Percentiles rank a stretch among this genome's conserved stretches.
phyloP scores from a whole-genome alignment of 805 yeast species.

The Sugiyamaella valdiviana region DNA sequence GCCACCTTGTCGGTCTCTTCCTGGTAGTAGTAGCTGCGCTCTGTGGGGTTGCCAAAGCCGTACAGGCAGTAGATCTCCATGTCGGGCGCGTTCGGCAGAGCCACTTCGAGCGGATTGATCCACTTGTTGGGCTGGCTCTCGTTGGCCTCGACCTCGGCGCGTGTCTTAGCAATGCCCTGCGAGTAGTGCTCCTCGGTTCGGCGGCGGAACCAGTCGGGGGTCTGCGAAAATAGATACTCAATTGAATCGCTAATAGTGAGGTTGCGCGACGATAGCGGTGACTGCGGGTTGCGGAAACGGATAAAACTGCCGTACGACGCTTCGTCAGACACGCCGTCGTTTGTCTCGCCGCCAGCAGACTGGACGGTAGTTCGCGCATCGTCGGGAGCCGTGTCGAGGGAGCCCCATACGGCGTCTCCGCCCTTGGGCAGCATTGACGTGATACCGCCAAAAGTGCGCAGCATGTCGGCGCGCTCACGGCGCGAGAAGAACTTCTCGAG shows the following conservation, averaged over 20 bases:
- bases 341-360: conserved; percentile 21
- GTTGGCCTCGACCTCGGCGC: conserved; percentile 54
- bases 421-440: conserved; percentile 97
- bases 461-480: conserved; percentile 78
- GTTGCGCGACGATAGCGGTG: conserved; percentile 43
- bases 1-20: conserved; percentile 52
- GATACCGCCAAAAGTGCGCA: conserved; percentile 86
- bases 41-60: conserved; percentile 96
- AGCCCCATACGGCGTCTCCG: conserved; percentile 87
- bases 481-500: conserved; percentile 89
- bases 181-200: conserved; percentile 70
- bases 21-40: conserved; percentile 81
- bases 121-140: conserved; percentile 72
- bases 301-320: conserved; percentile 69
- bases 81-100: conserved; percentile 90
- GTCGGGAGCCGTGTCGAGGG: conserved; percentile 59
- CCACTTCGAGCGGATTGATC: conserved; percentile 91
- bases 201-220: conserved; percentile 72
- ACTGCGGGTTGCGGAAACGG: conserved; percentile 46
- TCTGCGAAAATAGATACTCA: conserved; percentile 52
- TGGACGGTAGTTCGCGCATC: conserved; percentile 38
- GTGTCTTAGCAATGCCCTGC: conserved; percentile 61
- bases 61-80: conserved; percentile 84
- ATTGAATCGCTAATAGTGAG: conserved; percentile 64
- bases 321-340: conserved; percentile 17